Evolutionary conservation across 2,329 filamentous ascomycete genomes (phyloP).

Genomic region (Dactylellina sp.): DNA sequence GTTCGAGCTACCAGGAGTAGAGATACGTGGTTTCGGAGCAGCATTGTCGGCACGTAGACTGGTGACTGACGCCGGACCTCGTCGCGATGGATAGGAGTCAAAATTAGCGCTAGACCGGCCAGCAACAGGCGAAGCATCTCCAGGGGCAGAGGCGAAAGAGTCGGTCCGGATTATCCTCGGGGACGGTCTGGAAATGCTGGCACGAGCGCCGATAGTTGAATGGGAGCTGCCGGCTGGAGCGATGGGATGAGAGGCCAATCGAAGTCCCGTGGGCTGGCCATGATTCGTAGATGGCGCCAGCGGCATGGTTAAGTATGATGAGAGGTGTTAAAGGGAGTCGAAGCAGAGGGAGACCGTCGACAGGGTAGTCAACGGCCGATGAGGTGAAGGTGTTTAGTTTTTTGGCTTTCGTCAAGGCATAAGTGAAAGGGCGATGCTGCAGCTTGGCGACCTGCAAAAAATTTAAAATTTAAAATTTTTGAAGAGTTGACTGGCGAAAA

Average conservation of each 20-base stretch:
- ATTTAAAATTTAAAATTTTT: too few species aligned
- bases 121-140: slow-evolving; percentile 23
- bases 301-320: slow-evolving; percentile 31
- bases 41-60: slow-evolving; percentile 60
- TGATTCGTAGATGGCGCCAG: slow-evolving; percentile 43
- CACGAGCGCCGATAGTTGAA: slow-evolving; percentile 23
- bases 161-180: slow-evolving; percentile 41
- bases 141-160: slow-evolving; percentile 35
- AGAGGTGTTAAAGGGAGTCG: not conserved
- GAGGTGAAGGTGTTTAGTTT: slow-evolving; percentile 9
- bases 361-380: slow-evolving; percentile 27
- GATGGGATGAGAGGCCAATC: slow-evolving; percentile 46
- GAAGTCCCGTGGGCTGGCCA: slow-evolving; percentile 27
- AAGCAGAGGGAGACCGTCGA: slow-evolving; percentile 14
- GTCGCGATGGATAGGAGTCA: slow-evolving; percentile 27
- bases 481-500: not conserved
- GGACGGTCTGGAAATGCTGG: slow-evolving; percentile 29
- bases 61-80: slow-evolving; percentile 13
- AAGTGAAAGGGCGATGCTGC: not conserved
- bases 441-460: slow-evolving; percentile 3
- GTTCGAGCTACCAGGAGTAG: slow-evolving; percentile 59
- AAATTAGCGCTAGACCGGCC: slow-evolving; percentile 8
- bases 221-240: slow-evolving; percentile 5
- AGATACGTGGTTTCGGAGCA: slow-evolving; percentile 62
- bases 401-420: slow-evolving; percentile 17